Conservation (phyloP, 345 rosid genomes). For the Dipteronia sinensis region DNA sequence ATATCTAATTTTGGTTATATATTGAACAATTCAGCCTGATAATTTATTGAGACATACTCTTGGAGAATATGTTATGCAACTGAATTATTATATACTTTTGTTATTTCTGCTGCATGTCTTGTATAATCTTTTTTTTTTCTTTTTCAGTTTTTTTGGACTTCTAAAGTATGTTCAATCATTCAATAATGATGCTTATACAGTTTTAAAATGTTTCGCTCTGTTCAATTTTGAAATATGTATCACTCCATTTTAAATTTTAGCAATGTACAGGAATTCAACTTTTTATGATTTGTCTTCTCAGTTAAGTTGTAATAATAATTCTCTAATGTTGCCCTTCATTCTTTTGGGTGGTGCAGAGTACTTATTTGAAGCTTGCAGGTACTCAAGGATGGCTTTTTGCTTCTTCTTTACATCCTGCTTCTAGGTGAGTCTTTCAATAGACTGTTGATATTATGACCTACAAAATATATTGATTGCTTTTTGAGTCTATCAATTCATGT, state of each 20-base stretch:
- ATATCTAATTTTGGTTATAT: too few species aligned
- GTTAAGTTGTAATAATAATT: neutral
- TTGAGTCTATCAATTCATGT: neutral
- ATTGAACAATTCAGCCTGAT: too few species aligned
- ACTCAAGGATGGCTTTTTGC: constrained; percentile 69
- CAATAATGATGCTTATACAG: too few species aligned
- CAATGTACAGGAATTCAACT: constrained; percentile 2
- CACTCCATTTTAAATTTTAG: neutral
- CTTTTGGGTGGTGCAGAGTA: constrained; percentile 44
- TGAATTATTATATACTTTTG: too few species aligned
- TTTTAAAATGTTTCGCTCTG: neutral
- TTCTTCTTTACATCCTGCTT: constrained; percentile 55
- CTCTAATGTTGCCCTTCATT: constrained; percentile 11
- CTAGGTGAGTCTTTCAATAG: constrained; percentile 41
- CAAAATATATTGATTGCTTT: neutral
- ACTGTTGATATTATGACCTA: neutral
- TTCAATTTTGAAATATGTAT: neutral
- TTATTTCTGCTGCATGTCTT: too few species aligned
- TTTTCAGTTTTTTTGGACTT: too few species aligned
- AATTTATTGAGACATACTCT: too few species aligned
- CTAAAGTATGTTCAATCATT: too few species aligned
- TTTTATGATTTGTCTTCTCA: constrained; percentile 10
- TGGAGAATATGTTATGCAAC: too few species aligned
- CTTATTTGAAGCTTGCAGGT: constrained; percentile 65
- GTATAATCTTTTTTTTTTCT: too few species aligned